Evolutionary conservation across 1,284 basidiomycete species (phyloP).

Genomic region (Microstroma glucosiphilum): DNA sequence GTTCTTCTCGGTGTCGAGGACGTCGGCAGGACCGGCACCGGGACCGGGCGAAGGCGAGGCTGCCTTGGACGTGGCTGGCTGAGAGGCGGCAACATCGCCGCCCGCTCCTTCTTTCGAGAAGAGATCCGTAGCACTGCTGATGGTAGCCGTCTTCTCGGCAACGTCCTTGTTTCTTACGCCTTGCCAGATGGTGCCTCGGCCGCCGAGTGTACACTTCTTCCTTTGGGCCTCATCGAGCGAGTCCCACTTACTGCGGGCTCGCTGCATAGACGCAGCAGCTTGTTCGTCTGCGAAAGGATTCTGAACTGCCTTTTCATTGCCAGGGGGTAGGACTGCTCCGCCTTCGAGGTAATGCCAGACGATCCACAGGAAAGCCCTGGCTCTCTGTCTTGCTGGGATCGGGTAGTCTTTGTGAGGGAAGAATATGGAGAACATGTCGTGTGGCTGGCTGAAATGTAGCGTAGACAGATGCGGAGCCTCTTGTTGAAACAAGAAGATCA

Average conservation of each 20-base stretch:
- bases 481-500: conserved; percentile 42
- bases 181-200: background rate
- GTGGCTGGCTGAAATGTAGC: conserved; percentile 37
- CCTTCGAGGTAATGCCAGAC: conserved; percentile 48
- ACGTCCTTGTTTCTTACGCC: conserved; percentile 13
- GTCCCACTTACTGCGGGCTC: conserved; percentile 28
- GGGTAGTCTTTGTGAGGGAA: conserved; percentile 40
- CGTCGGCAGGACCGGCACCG: conserved; percentile 21
- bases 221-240: conserved; percentile 22
- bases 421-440: conserved; percentile 44
- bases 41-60: conserved; percentile 11
- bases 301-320: conserved; percentile 13
- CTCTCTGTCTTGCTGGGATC: conserved; percentile 34
- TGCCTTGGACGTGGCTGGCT: background rate
- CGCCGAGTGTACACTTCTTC: conserved; percentile 19
- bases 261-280: conserved; percentile 17
- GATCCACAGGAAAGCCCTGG: conserved; percentile 44
- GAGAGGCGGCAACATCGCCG: background rate
- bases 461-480: conserved; percentile 35
- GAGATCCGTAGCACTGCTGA: background rate
- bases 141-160: conserved; percentile 9
- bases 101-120: conserved; percentile 1
- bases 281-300: conserved; percentile 45
- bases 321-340: conserved; percentile 30
- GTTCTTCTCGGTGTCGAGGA: conserved; percentile 9